Percentiles rank a stretch among this genome's conserved stretches.
Evolutionary conservation across 805 yeast genomes (phyloP).

Genomic region (Cyberlindnera americana): DNA sequence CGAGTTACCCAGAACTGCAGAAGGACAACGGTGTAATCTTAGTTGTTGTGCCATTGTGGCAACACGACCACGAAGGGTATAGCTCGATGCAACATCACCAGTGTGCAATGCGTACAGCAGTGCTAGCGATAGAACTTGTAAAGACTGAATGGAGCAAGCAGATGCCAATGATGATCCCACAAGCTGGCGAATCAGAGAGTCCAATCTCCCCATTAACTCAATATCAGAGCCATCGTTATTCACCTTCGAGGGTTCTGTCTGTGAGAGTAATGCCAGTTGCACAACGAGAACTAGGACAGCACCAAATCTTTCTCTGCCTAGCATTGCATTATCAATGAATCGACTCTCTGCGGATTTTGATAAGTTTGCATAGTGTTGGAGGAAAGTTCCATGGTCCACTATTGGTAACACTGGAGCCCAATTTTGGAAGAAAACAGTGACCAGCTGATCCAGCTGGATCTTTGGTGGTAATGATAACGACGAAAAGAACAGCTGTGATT

Average conservation of each 20-base stretch:
- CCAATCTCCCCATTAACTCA: constrained; percentile 46
- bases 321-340: constrained; percentile 39
- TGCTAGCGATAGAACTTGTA: constrained; percentile 68
- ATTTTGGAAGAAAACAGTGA: constrained; percentile 65
- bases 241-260: constrained; percentile 4
- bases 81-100: constrained; percentile 72
- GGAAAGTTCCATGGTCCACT: constrained; percentile 65
- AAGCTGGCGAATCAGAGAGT: constrained; percentile 57
- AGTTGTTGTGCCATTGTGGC: constrained; percentile 83
- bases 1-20: constrained; percentile 66
- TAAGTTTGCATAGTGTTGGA: constrained; percentile 51
- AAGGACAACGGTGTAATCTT: constrained; percentile 81
- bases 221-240: constrained; percentile 9
- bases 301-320: constrained; percentile 51
- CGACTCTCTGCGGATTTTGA: constrained; percentile 42
- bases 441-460: constrained; percentile 61
- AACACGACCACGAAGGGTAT: constrained; percentile 70
- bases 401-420: constrained; percentile 76
- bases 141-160: constrained; percentile 59
- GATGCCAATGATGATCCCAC: constrained; percentile 58
- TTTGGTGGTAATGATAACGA: constrained; percentile 46
- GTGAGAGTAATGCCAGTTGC: constrained; percentile 41
- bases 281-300: constrained; percentile 45
- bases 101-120: constrained; percentile 66
- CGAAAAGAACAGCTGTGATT: constrained; percentile 44